These are phyloP conservation scores for Trichoderma aggressivum DNA, from an alignment of 2,329 filamentous ascomycete genomes.

Conservation along the genomic window DNA sequence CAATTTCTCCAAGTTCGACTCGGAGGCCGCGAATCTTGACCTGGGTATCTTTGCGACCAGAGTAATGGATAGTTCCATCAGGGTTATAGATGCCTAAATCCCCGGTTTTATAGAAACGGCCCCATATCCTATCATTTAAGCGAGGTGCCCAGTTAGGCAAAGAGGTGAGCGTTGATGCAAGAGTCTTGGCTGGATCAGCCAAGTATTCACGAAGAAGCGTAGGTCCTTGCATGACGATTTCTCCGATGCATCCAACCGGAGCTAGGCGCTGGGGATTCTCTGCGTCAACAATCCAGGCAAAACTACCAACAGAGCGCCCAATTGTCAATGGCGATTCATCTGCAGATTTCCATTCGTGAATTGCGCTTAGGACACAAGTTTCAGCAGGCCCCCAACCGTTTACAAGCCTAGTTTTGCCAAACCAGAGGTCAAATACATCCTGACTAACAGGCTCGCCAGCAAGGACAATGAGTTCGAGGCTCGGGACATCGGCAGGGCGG, in stretches of 20 bases:
- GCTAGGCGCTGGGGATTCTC: slow-evolving; percentile 3
- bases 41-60: slow-evolving; percentile 17
- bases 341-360: slow-evolving; percentile 16
- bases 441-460: slow-evolving; percentile 16
- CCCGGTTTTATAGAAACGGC: slow-evolving; percentile 13
- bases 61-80: slow-evolving; percentile 6
- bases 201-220: slow-evolving; percentile 17
- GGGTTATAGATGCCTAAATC: slow-evolving; percentile 9
- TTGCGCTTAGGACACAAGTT: slow-evolving; percentile 14
- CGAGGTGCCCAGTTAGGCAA: slow-evolving; percentile 11
- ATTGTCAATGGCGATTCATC: slow-evolving; percentile 15
- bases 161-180: not conserved
- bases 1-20: slow-evolving; percentile 17
- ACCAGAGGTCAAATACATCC: slow-evolving; percentile 18
- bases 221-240: slow-evolving; percentile 17
- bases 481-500: slow-evolving; percentile 22
- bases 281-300: slow-evolving; percentile 9
- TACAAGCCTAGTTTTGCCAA: slow-evolving; percentile 4
- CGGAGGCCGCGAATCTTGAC: slow-evolving; percentile 19
- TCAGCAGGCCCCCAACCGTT: slow-evolving; percentile 19
- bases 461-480: slow-evolving; percentile 12
- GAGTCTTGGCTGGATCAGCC: slow-evolving; percentile 8
- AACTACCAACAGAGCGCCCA: slow-evolving; percentile 11
- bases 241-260: slow-evolving; percentile 15
- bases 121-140: not conserved